Evolutionary conservation across 805 yeast genomes (phyloP), one percentile per base, ranked within the genome.

Genomic region (Cyberlindnera mycetangii): DNA sequence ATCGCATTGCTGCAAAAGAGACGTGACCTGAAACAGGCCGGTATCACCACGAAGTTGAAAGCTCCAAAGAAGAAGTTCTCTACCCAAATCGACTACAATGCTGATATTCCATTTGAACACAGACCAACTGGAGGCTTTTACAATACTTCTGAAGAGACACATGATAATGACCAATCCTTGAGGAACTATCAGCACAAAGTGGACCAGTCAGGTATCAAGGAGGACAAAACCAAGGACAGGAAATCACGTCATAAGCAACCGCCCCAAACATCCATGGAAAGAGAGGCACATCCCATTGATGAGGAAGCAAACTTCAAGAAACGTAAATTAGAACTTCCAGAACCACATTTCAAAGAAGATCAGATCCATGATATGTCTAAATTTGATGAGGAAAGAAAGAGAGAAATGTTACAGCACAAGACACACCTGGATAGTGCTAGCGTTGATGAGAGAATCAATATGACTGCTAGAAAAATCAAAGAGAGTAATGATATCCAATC

Each of bases 1-100:
- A 71, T 89, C 18, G 86, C 96, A 0, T 67, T 82, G 45, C 59
- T 92, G 11, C 95, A 89, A 54, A 85, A 83, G 52, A 71, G 96
- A 52, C 69, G 96, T 52, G 95, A 86, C 51, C 67, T 88, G 60
- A 85, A 88, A 56, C 84, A 82, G 38, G 90, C 93, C 1, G 96
- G 96, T 2, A 71, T 82, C 10, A 77, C 72, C 27, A 71, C 76
- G 17, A 61, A 59, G 28, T 62, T 82, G 39, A 74, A 70, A 49
- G 71, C 72, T 16, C 71, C 70, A 41, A 81, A 75, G 58, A 78
- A 76, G 58, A 74, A 75, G 52, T 72, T 69, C 38, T 69, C 75
- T 19, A 77, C 76, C 27, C 83, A 81, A 48, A 78, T 86, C 60
- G 97, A 90, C 60, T 89, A 87, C 62, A 87, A 84, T 59, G 84